Evolutionary conservation across 495 filamentous ascomycete genomes (phyloP).

Genomic region (Penicillium verhagenii): DNA sequence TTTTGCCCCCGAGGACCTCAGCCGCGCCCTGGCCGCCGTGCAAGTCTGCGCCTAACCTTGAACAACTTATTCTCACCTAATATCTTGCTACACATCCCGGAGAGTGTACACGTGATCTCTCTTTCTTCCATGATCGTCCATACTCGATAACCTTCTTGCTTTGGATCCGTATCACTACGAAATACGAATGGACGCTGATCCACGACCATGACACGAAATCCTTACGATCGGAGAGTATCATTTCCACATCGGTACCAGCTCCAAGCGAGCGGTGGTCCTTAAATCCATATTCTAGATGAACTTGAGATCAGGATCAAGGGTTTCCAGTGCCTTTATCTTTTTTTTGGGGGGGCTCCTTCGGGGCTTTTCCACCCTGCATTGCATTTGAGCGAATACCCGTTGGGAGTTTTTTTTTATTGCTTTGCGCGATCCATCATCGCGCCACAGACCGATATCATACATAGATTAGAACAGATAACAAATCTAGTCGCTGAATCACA

Average conservation of each 20-base stretch:
- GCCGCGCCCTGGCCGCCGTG: conserved; percentile 43
- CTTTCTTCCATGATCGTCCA: conserved; percentile 6
- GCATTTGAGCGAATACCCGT: conserved; percentile 42
- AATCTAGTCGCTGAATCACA: background rate
- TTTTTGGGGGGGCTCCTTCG: background rate
- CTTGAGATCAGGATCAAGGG: background rate
- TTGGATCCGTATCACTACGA: background rate
- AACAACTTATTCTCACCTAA: conserved; percentile 11
- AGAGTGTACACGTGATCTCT: conserved; percentile 16
- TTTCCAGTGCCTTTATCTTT: background rate
- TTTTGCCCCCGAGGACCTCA: conserved; percentile 43
- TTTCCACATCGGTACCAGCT: background rate
- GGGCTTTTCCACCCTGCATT: conserved; percentile 10
- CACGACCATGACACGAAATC: background rate
- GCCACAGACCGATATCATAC: background rate
- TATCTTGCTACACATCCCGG: conserved; percentile 14
- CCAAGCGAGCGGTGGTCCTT: background rate
- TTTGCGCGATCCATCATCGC: conserved; percentile 5
- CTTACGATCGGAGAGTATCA: background rate
- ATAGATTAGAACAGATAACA: background rate
- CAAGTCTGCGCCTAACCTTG: conserved; percentile 35
- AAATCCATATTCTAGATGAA: too few relatives aligned
- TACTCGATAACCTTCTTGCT: conserved; percentile 8
- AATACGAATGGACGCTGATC: background rate
- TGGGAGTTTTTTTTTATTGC: conserved; percentile 14